Conservation (phyloP, 148 eudicot species). For the Silene conica region DNA sequence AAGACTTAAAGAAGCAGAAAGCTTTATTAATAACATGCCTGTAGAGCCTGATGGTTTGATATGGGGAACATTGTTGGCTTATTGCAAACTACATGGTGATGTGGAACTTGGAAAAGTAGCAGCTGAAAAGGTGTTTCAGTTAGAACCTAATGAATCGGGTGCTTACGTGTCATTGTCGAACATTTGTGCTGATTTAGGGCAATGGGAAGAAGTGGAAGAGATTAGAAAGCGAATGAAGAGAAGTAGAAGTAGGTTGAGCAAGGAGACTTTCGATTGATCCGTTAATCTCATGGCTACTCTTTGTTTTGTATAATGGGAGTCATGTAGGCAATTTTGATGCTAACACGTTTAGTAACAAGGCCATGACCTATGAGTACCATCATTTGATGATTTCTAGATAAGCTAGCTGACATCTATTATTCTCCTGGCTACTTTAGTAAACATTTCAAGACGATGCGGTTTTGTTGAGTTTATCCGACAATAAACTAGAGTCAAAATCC, state of each 20-base stretch:
- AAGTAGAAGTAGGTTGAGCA: slow-evolving; percentile 39
- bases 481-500: no score
- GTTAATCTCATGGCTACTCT: not conserved
- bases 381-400: no score
- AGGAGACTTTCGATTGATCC: slow-evolving; percentile 33
- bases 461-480: no score
- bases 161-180: slow-evolving; percentile 63
- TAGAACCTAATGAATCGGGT: slow-evolving; percentile 57
- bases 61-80: slow-evolving; percentile 78
- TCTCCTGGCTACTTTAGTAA: no score
- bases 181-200: slow-evolving; percentile 66
- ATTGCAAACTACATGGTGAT: slow-evolving; percentile 82
- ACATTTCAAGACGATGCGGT: no score
- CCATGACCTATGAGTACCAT: no score
- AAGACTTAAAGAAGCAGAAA: slow-evolving; percentile 64
- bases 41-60: slow-evolving; percentile 54
- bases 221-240: slow-evolving; percentile 54
- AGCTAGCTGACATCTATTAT: no score
- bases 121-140: slow-evolving; percentile 57
- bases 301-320: not conserved
- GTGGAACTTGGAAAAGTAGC: slow-evolving; percentile 60
- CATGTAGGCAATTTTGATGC: no score
- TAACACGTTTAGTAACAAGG: no score
- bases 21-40: slow-evolving; percentile 59
- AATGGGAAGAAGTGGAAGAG: slow-evolving; percentile 67